Conservation (phyloP, 2,329 filamentous ascomycete species). For the Triangularia verruculosa region DNA sequence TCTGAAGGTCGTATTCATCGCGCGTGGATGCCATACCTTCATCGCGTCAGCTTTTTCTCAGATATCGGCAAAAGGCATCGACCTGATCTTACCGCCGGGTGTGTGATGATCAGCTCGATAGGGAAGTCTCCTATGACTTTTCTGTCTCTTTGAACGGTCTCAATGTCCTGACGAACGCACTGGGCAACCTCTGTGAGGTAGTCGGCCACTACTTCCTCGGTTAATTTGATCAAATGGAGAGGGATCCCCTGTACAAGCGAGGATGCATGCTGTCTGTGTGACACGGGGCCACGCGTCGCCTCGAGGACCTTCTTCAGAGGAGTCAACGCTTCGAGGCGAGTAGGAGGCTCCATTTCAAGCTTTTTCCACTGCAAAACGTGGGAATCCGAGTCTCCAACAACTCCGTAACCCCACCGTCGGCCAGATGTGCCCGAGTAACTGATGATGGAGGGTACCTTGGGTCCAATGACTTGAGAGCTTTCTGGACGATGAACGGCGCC, state of each 20-base stretch:
- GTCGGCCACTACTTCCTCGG: neutral
- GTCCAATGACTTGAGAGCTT: neutral
- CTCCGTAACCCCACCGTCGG: neutral
- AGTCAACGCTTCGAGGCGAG: neutral
- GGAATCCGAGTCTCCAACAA: neutral
- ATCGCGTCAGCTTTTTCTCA: neutral
- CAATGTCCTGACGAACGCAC: neutral
- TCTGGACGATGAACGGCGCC: neutral
- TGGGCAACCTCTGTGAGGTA: neutral
- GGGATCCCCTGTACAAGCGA: neutral
- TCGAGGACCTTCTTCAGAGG: neutral
- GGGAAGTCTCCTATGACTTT: conserved; percentile 1
- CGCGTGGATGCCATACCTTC: conserved; percentile 22
- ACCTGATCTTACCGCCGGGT: neutral
- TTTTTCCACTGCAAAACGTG: conserved; percentile 4
- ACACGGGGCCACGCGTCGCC: neutral
- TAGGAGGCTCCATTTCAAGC: neutral
- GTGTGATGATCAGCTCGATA: conserved; percentile 10
- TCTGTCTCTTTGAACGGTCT: neutral
- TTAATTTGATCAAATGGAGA: neutral
- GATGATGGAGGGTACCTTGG: neutral
- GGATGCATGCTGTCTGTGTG: neutral
- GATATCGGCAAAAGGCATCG: neutral
- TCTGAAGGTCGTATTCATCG: conserved; percentile 21
- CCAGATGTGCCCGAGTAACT: neutral